A percentile compares a stretch with the other conserved stretches of the same genome.
phyloP scores from a whole-genome alignment of 2,329 filamentous ascomycete species.

The Graphiopsis chlorocephala region DNA sequence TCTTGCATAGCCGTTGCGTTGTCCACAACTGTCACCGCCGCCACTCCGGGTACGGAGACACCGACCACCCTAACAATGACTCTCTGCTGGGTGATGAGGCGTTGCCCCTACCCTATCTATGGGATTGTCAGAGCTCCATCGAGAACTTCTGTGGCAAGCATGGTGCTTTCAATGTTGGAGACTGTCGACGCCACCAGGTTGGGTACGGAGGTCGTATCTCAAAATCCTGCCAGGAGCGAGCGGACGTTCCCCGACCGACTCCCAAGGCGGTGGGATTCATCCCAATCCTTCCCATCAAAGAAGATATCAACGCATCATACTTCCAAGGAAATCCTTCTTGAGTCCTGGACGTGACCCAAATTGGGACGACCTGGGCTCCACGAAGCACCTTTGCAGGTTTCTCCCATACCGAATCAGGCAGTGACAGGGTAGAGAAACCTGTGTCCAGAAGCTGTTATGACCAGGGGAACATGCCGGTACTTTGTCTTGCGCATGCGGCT shows the following conservation, averaged over 20 bases:
- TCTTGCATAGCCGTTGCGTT: background rate
- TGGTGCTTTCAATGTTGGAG: background rate
- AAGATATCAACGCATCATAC: background rate
- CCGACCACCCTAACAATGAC: background rate
- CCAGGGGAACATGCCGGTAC: background rate
- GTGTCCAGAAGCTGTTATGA: background rate
- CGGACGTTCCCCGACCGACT: background rate
- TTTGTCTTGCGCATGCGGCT: background rate
- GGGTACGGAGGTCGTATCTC: background rate
- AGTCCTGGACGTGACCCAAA: background rate
- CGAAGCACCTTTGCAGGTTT: background rate
- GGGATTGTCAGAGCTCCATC: background rate
- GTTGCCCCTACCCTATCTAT: background rate
- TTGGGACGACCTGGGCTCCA: background rate
- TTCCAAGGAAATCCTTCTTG: background rate
- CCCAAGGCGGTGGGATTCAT: background rate
- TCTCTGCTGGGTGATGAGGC: background rate
- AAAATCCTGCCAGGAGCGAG: background rate
- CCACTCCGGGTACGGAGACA: background rate
- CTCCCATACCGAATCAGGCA: background rate
- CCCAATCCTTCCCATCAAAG: background rate
- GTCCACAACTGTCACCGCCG: background rate
- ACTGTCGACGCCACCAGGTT: background rate
- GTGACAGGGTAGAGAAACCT: background rate
- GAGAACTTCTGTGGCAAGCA: background rate